These are phyloP conservation scores for Solanum pinnatisectum DNA, from an alignment of 257 asterid species.

Conservation along the genomic window DNA sequence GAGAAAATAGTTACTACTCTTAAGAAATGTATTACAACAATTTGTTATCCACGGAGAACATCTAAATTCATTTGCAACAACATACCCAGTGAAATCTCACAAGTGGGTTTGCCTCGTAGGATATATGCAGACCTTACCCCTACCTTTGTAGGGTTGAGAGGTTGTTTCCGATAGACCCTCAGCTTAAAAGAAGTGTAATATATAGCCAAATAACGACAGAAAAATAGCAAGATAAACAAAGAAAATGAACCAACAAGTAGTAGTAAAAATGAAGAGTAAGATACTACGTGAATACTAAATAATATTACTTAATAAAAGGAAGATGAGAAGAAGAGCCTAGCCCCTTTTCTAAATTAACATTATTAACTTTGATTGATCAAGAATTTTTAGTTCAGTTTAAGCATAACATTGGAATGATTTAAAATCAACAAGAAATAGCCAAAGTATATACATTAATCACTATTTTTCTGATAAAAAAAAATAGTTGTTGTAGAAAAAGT, in stretches of 20 bases:
- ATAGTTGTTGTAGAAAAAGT: background rate
- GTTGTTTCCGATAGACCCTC: background rate
- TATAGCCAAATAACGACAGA: background rate
- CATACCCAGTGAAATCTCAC: background rate
- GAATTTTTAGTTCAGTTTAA: background rate
- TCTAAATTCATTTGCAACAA: background rate
- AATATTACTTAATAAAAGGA: background rate
- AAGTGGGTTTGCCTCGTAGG: background rate
- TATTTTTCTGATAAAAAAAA: background rate
- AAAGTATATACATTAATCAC: background rate
- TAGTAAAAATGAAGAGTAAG: background rate
- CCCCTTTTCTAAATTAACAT: background rate
- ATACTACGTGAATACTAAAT: background rate
- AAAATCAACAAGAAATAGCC: background rate
- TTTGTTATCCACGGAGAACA: background rate
- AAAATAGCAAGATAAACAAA: background rate
- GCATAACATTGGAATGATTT: background rate
- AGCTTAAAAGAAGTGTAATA: background rate
- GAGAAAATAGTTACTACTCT: background rate
- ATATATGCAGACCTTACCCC: background rate
- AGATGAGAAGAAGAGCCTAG: background rate
- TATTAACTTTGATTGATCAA: background rate
- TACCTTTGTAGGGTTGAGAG: background rate
- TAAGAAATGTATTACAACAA: background rate
- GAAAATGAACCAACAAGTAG: background rate